Base-by-base conservation (phyloP, 2,329 filamentous ascomycete genomes). In the Cordyceps militaris region DNA sequence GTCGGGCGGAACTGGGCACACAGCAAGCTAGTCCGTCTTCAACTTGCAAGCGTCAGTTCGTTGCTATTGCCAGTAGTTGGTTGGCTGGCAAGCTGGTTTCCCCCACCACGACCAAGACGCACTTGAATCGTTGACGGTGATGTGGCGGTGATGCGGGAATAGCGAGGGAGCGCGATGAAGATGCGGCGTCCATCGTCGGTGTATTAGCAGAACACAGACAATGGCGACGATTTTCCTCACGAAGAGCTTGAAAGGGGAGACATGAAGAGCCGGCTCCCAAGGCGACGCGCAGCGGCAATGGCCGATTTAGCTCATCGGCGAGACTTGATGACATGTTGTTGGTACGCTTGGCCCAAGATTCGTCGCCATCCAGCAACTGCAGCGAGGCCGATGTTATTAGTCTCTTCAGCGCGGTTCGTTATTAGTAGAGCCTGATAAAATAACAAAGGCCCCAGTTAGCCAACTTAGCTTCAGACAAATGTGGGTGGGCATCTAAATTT, bases 401-500 rank as follows among this genome's bases (percentile, higher is more conserved):
- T n/a, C n/a, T n/a, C n/a, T n/a, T n/a, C n/a, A n/a, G n/a, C n/a
- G n/a, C n/a, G n/a, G n/a, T n/a, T 44, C 7, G 24, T 28, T 8
- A 10, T 9, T 6, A 28, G 16, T 28, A 10, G 21, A 16, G 1
- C 3, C 28, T 28, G 7, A 6, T n/a, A 28, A n/a, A n/a, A 44
- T 28, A 30, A 28, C 16, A 32, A 23, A 10, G 5, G 10, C 28
- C 11, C 44, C 7, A 16, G 44, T 34, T 34, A 34, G n/a, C n/a
- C n/a, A n/a, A n/a, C n/a, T 28, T 51, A 49, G 56, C 34, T 43
- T 26, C 13, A 44, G 32, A 36, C 56, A 53, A 43, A 26, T 32
- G 38, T 44, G 56, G 48, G 47, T 57, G 32, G 44, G 16, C 34
- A 19, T 19, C 24, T 42, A 43, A 48, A 44, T 53, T 56, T 50